Evolutionary conservation across 441 rosid species (phyloP).

Genomic region (Flueggea neowawraea): DNA sequence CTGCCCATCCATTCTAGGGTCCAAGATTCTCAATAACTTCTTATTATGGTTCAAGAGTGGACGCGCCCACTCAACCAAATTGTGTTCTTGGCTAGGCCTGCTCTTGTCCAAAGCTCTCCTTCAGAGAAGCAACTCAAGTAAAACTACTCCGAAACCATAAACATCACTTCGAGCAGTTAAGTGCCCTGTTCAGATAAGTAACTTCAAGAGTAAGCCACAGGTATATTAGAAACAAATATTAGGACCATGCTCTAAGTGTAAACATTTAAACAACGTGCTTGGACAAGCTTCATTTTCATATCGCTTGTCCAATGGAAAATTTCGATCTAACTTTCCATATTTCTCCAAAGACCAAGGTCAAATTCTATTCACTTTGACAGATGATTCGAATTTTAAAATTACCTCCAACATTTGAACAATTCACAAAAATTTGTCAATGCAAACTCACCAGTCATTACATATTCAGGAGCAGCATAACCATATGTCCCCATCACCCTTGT

Average conservation of each 20-base stretch:
- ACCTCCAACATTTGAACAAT: neutral
- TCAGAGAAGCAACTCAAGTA: slow-evolving; percentile 95
- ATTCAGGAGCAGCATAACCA: slow-evolving; percentile 99
- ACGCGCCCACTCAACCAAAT: slow-evolving; percentile 96
- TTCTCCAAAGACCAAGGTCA: neutral
- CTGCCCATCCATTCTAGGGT: slow-evolving; percentile 96
- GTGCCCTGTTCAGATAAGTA: slow-evolving; percentile 55
- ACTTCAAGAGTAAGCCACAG: neutral
- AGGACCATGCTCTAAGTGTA: neutral
- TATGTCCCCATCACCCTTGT: slow-evolving; percentile 99
- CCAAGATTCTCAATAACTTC: slow-evolving; percentile 84
- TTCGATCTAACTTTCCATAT: neutral
- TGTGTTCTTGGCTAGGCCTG: slow-evolving; percentile 91
- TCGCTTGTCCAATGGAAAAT: no score
- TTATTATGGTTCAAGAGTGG: slow-evolving; percentile 84
- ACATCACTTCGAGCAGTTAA: slow-evolving; percentile 96
- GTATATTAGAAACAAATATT: no score
- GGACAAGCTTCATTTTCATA: no score
- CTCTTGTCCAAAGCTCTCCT: slow-evolving; percentile 95
- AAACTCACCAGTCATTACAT: slow-evolving; percentile 89
- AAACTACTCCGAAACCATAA: slow-evolving; percentile 93
- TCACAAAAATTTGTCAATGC: neutral
- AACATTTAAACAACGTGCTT: no score
- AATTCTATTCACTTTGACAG: neutral
- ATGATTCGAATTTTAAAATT: neutral